Evolutionary conservation across 768 basidiomycete genomes (phyloP).

Genomic region (Phylloporus rhodoxanthus): DNA sequence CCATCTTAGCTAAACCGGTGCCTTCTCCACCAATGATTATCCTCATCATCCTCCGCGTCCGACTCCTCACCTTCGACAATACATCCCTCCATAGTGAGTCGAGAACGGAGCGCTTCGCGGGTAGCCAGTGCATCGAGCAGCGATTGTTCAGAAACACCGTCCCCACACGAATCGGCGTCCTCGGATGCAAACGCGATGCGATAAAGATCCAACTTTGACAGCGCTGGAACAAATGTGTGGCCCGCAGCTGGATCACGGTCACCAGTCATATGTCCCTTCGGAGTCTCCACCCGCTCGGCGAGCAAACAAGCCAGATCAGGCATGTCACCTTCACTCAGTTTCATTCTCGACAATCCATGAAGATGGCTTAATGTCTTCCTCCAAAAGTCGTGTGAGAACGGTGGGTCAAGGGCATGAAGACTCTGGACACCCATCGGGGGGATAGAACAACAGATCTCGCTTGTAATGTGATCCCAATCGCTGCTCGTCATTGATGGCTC

Average conservation of each 20-base stretch:
- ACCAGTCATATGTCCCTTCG: not conserved
- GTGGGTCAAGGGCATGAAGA: not conserved
- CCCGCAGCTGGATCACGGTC: not conserved
- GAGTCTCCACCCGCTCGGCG: not conserved
- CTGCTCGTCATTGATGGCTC: too few species aligned
- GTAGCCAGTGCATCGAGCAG: not conserved
- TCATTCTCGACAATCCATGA: not conserved
- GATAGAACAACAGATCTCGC: not conserved
- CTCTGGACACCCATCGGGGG: not conserved
- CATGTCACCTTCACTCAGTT: not conserved
- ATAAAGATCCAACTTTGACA: not conserved
- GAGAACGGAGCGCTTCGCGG: not conserved
- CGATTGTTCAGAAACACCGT: not conserved
- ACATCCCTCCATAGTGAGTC: not conserved
- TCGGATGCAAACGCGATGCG: not conserved
- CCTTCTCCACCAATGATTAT: too few species aligned
- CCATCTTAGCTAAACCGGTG: too few species aligned
- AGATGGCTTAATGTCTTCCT: not conserved
- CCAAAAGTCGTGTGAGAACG: constrained; percentile 1
- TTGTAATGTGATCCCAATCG: not conserved
- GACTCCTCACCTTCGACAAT: not conserved
- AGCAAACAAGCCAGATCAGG: not conserved
- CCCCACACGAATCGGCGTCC: too few species aligned
- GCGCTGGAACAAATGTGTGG: not conserved
- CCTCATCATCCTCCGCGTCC: not conserved